These are phyloP conservation scores for Tubosaeta sp. DNA, from an alignment of 768 basidiomycete species.

Conservation along the genomic window DNA sequence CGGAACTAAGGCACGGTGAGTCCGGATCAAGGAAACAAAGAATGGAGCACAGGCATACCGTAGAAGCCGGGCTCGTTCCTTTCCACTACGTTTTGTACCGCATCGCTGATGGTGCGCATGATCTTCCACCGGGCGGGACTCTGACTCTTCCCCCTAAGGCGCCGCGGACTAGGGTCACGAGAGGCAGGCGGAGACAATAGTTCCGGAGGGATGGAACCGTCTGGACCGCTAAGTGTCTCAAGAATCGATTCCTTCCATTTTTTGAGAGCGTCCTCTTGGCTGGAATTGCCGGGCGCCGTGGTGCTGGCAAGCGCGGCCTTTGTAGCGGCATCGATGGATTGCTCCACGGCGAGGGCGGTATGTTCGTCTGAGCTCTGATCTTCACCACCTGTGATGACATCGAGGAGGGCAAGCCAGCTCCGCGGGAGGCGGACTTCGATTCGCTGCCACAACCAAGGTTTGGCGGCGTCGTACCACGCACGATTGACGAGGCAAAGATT, in stretches of 20 bases:
- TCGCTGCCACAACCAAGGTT: slow-evolving; percentile 83
- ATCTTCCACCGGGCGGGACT: slow-evolving; percentile 84
- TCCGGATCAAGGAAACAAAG: not conserved
- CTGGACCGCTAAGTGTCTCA: slow-evolving; percentile 56
- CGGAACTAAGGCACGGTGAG: slow-evolving; percentile 45
- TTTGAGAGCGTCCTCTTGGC: slow-evolving; percentile 40
- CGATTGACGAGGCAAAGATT: slow-evolving; percentile 74
- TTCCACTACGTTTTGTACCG: slow-evolving; percentile 67
- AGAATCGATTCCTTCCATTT: slow-evolving; percentile 60
- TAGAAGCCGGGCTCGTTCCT: slow-evolving; percentile 65
- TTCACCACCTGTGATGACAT: slow-evolving; percentile 72
- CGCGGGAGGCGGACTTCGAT: slow-evolving; percentile 80
- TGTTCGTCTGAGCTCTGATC: slow-evolving; percentile 46
- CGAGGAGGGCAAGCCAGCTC: slow-evolving; percentile 80
- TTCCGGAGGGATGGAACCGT: slow-evolving; percentile 68
- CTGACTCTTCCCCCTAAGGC: slow-evolving; percentile 70
- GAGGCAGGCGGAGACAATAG: slow-evolving; percentile 75
- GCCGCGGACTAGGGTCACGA: slow-evolving; percentile 77
- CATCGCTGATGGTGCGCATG: slow-evolving; percentile 72
- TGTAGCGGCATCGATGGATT: slow-evolving; percentile 65
- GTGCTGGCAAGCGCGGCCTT: slow-evolving; percentile 52
- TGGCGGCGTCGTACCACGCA: slow-evolving; percentile 78
- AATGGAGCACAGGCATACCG: slow-evolving; percentile 40
- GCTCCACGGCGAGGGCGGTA: slow-evolving; percentile 58
- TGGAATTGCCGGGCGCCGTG: slow-evolving; percentile 31